Conservation (phyloP, 2,329 filamentous ascomycete genomes). For the Dactylonectria macrodidyma region DNA sequence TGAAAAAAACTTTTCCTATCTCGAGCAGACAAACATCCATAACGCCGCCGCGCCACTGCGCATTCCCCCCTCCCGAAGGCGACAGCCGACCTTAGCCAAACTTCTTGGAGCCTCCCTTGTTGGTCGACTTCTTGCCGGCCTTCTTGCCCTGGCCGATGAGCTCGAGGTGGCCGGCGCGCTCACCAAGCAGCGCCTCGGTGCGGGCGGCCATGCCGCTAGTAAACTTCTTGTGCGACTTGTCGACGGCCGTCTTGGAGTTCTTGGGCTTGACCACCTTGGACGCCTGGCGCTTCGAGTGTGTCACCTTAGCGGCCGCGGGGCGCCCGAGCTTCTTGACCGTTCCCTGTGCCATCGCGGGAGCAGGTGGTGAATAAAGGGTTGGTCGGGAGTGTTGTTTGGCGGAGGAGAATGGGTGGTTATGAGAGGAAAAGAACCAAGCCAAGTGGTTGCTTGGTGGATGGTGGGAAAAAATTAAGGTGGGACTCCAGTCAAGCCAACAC, state of each 20-base stretch:
- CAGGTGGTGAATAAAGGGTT: background rate
- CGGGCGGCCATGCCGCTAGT: slow-evolving; percentile 67
- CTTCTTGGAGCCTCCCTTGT: slow-evolving; percentile 67
- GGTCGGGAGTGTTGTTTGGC: slow-evolving; percentile 10
- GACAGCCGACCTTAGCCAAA: slow-evolving; percentile 62
- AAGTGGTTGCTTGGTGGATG: slow-evolving; percentile 20
- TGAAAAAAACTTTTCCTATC: background rate
- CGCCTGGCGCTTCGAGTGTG: slow-evolving; percentile 59
- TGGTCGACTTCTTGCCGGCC: slow-evolving; percentile 55
- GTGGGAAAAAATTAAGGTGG: slow-evolving; percentile 43
- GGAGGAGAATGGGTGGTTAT: slow-evolving; percentile 12
- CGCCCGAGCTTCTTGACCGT: slow-evolving; percentile 63
- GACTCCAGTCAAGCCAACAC: slow-evolving; percentile 8
- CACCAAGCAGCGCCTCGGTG: slow-evolving; percentile 72
- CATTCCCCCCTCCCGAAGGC: background rate
- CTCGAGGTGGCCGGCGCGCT: slow-evolving; percentile 73
- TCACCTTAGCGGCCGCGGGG: slow-evolving; percentile 57
- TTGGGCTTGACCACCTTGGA: slow-evolving; percentile 67
- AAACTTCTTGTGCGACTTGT: slow-evolving; percentile 70
- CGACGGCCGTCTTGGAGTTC: slow-evolving; percentile 61
- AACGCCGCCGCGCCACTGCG: slow-evolving; percentile 6
- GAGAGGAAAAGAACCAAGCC: slow-evolving; percentile 64
- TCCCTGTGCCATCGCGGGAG: slow-evolving; percentile 67
- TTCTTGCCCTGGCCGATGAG: slow-evolving; percentile 71
- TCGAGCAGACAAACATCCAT: background rate